Evolutionary conservation across 1,284 basidiomycete species (phyloP), one percentile per base, ranked within the genome.

Genomic region (Ganoderma boninense): DNA sequence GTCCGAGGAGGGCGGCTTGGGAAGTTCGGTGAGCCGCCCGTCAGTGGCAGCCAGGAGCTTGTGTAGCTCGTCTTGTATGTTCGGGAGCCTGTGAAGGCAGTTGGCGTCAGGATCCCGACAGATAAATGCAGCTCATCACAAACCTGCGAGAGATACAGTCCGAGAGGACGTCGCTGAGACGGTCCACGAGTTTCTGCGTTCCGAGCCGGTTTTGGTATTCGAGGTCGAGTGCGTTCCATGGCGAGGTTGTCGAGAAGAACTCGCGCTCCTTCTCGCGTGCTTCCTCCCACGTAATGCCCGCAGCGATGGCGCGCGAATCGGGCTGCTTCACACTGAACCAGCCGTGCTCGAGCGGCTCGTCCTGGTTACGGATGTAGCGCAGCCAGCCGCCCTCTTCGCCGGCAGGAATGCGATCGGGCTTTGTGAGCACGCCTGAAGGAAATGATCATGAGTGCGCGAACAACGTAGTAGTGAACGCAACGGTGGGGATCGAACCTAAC

Each of bases 291-390:
- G 87, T 87, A 43, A 92, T 85, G 2, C 89, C 89, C 4, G 79
- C 74, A 49, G 82, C 81, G 14, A 94, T 79, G 5, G 88, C 86
- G 6, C 83, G 82, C 0, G 90, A 87, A 46, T 87, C 86, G 0
- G 92, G 92, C 65, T 92, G 92, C 74, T 93, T 93, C 11, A 94
- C 91, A 64, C 89, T 90, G 76, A 85, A 94, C 91, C 92, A 94
- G 11, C 89, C 89, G 67, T 93, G 87, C 1, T 69, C 74, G 0
- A 93, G 82, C 0, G 85, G 76, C 64, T 90, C 87, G 16, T 66
- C 62, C 26, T 90, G 87, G 68, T 90, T 90, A 3, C 83, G 81
- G 52, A 94, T 87, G 67, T 91, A 86, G 0, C 79, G 77, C 10
- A 93, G 70, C 93, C 93, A 95, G 0, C 74, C 75, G 0, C 77